These are phyloP conservation scores for Bocquillonia castaneifolia DNA, from an alignment of 441 rosid species.

Conservation along the genomic window DNA sequence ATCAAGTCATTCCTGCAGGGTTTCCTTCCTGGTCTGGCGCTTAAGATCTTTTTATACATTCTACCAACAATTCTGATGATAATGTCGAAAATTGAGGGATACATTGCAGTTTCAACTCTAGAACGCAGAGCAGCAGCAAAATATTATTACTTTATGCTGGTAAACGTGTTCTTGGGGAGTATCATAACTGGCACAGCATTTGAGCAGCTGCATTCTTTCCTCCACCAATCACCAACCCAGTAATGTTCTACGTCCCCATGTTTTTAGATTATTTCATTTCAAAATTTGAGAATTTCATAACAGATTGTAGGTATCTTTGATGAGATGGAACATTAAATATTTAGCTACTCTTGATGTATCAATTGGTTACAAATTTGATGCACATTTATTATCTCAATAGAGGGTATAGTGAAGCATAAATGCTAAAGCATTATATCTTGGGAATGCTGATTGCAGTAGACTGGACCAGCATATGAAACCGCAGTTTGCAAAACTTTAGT, in stretches of 20 bases:
- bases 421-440: neutral
- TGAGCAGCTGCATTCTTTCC: slow-evolving; percentile 77
- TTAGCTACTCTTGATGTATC: neutral
- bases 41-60: slow-evolving; percentile 71
- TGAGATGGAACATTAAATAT: neutral
- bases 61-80: slow-evolving; percentile 69
- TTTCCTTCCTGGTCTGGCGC: slow-evolving; percentile 91
- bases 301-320: slow-evolving; percentile 2
- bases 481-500: too few species aligned
- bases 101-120: slow-evolving; percentile 63
- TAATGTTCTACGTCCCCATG: slow-evolving; percentile 32
- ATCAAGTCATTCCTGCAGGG: slow-evolving; percentile 96
- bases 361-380: neutral
- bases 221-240: slow-evolving; percentile 87
- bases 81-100: slow-evolving; percentile 94
- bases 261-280: slow-evolving; percentile 13
- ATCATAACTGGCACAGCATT: slow-evolving; percentile 87
- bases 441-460: neutral
- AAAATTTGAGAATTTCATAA: neutral
- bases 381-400: neutral
- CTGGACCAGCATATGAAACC: neutral
- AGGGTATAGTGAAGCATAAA: neutral
- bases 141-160: slow-evolving; percentile 91
- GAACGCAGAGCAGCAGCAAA: slow-evolving; percentile 84
- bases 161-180: slow-evolving; percentile 95